Evolutionary conservation across 176 grass and related monocot genomes (phyloP).

Genomic region (Carex pumila): DNA sequence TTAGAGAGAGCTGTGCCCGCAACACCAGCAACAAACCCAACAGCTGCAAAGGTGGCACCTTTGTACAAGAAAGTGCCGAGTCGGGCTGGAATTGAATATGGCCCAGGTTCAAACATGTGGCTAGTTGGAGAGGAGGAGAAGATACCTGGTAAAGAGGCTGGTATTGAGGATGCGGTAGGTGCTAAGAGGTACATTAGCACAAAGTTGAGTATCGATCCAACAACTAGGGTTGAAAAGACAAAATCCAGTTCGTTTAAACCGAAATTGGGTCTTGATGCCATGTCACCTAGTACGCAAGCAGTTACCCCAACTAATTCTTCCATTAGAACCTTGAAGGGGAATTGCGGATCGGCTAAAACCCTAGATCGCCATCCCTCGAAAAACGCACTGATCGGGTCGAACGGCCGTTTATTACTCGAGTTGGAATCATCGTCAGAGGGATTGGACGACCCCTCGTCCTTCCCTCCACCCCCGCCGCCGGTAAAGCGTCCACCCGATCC

Average conservation of each 20-base stretch:
- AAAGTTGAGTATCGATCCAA: slow-evolving; percentile 91
- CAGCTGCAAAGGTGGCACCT: slow-evolving; percentile 49
- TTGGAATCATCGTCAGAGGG: neutral
- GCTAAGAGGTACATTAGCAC: slow-evolving; percentile 88
- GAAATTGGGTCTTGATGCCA: slow-evolving; percentile 80
- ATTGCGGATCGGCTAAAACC: slow-evolving; percentile 68
- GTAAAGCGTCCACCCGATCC: slow-evolving; percentile 32
- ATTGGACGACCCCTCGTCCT: slow-evolving; percentile 6
- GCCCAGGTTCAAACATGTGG: slow-evolving; percentile 72
- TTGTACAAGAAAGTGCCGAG: slow-evolving; percentile 55
- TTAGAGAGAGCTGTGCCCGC: slow-evolving; percentile 65
- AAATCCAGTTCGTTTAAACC: slow-evolving; percentile 87
- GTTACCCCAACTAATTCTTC: slow-evolving; percentile 78
- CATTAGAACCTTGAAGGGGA: slow-evolving; percentile 93
- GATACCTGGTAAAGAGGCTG: slow-evolving; percentile 27
- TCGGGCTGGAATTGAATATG: slow-evolving; percentile 53
- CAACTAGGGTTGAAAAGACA: slow-evolving; percentile 88
- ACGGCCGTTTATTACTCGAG: neutral
- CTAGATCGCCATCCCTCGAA: slow-evolving; percentile 67
- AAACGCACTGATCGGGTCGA: slow-evolving; percentile 45
- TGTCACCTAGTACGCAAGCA: slow-evolving; percentile 74
- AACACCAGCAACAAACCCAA: slow-evolving; percentile 67
- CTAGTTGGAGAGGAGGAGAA: slow-evolving; percentile 39
- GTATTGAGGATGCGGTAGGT: slow-evolving; percentile 39
- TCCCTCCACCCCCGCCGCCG: slow-evolving; percentile 32